Percentiles rank a stretch among this genome's conserved stretches.
Evolutionary conservation across 2,329 filamentous ascomycete species (phyloP).

Genomic region (Conoideocrella luteorostrata): DNA sequence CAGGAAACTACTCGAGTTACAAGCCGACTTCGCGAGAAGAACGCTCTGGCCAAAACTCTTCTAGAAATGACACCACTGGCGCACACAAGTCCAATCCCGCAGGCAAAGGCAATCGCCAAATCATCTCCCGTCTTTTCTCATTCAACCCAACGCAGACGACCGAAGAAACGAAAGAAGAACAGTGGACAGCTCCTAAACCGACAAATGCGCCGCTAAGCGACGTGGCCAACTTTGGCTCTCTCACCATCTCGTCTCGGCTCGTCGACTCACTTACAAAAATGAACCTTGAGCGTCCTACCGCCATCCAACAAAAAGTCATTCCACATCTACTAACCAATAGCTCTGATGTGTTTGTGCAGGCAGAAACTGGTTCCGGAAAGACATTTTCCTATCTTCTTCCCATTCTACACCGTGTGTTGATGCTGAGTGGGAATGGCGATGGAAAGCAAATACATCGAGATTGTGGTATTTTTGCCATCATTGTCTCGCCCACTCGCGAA

Average conservation of each 20-base stretch:
- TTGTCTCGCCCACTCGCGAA: slow-evolving; percentile 91
- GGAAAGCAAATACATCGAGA: slow-evolving; percentile 64
- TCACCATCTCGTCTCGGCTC: slow-evolving; percentile 75
- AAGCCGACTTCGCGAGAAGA: not conserved
- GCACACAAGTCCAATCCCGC: slow-evolving; percentile 14
- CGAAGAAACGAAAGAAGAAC: slow-evolving; percentile 43
- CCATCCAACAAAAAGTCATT: slow-evolving; percentile 88
- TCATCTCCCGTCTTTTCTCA: slow-evolving; percentile 88
- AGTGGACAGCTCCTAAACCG: slow-evolving; percentile 57
- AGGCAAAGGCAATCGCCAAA: slow-evolving; percentile 37
- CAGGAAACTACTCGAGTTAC: slow-evolving; percentile 6
- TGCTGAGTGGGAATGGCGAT: slow-evolving; percentile 56
- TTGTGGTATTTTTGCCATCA: slow-evolving; percentile 85
- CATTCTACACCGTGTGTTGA: slow-evolving; percentile 81
- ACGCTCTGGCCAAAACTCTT: slow-evolving; percentile 7
- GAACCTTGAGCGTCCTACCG: slow-evolving; percentile 82
- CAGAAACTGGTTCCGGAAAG: slow-evolving; percentile 95
- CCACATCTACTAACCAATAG: slow-evolving; percentile 73
- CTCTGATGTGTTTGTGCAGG: slow-evolving; percentile 90
- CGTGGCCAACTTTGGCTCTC: slow-evolving; percentile 77
- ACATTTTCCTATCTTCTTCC: slow-evolving; percentile 93
- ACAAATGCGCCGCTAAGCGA: slow-evolving; percentile 87
- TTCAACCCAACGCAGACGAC: slow-evolving; percentile 75
- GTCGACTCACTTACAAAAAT: slow-evolving; percentile 84
- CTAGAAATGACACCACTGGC: slow-evolving; percentile 10